Evolutionary conservation across 306 rosid species (phyloP), one percentile per base, ranked within the genome.

Genomic region (Calophaca sinica): DNA sequence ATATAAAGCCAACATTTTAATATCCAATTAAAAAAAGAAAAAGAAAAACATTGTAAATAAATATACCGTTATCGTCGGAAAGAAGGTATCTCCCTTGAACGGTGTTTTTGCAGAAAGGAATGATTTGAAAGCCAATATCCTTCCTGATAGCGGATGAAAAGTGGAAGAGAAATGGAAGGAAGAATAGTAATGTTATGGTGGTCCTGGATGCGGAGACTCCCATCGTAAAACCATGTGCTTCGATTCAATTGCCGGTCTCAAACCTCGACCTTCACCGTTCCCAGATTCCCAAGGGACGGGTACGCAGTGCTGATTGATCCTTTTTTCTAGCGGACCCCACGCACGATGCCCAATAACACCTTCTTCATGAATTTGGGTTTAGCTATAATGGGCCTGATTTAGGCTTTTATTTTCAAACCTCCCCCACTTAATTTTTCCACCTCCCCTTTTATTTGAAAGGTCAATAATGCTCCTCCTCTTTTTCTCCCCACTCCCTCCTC

Each of bases 1-100:
- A 74, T 38, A 49, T 29, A 20, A 32, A 48, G 5, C 9, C 26
- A 51, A n/a, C 10, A 68, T 5, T 44, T 14, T 28, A 3, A 66
- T 66, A 39, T 4, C 11, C 2, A 61, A 32, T 35, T 63, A 42
- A 8, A 6, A 42, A 5, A 46, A 8, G 28, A 10, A 54, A 36
- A 38, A 68, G 10, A 36, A 10, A 54, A 1, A 2, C 28, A 28
- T 26, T 28, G 11, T 2, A 3, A 41, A 20, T 2, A 20, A 20
- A 33, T 12, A 54, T 59, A 88, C 98, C 98, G 7, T 82, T 88
- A 65, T 91, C 89, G 72, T 94, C 98, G 5, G 98, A 78, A 8
- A 91, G 86, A 35, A 87, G 75, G 85, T 84, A 87, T 84, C 96
- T 85, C 64, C 98, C 98, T 85, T 87, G 97, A 72, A 94, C 94